phyloP scores from a whole-genome alignment of 371 early-diverging fungal species.

The Dipsacomyces acuminosporus region DNA sequence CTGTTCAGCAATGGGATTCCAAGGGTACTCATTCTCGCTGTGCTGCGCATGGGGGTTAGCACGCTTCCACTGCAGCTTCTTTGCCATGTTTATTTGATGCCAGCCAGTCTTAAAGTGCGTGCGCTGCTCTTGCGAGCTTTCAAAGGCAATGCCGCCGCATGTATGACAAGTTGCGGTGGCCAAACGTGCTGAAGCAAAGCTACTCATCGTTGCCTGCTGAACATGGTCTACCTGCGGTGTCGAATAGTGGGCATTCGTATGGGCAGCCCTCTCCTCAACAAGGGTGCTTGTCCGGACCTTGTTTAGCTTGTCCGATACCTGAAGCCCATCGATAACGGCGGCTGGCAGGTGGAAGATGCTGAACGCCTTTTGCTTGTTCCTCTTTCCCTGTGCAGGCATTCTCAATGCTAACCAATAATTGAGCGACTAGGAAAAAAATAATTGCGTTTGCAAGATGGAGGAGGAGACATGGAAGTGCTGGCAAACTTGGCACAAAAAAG shows the following conservation, averaged over 20 bases:
- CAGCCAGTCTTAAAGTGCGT: slow-evolving; percentile 21
- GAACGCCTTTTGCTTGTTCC: not conserved
- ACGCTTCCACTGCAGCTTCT: slow-evolving; percentile 22
- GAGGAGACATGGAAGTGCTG: no score
- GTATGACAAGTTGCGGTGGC: slow-evolving; percentile 25
- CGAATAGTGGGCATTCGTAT: not conserved
- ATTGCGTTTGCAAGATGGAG: not conserved
- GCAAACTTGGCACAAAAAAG: no score
- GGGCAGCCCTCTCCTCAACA: not conserved
- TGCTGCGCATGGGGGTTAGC: not conserved
- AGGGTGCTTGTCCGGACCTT: not conserved
- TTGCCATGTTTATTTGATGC: slow-evolving; percentile 25
- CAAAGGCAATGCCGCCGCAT: slow-evolving; percentile 40
- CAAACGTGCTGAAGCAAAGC: slow-evolving; percentile 18
- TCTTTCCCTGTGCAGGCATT: no score
- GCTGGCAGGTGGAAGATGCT: slow-evolving; percentile 15
- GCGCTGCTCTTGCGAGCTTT: slow-evolving; percentile 24
- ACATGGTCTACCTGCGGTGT: not conserved
- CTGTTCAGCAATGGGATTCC: slow-evolving; percentile 7
- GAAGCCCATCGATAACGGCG: slow-evolving; percentile 2
- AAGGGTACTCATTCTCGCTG: slow-evolving; percentile 12
- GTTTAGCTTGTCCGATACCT: slow-evolving; percentile 9
- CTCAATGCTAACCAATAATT: no score
- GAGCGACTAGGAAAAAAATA: not conserved
- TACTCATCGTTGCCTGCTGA: not conserved